Base-by-base conservation (phyloP, 1,284 basidiomycete species). In the Malassezia nana region DNA sequence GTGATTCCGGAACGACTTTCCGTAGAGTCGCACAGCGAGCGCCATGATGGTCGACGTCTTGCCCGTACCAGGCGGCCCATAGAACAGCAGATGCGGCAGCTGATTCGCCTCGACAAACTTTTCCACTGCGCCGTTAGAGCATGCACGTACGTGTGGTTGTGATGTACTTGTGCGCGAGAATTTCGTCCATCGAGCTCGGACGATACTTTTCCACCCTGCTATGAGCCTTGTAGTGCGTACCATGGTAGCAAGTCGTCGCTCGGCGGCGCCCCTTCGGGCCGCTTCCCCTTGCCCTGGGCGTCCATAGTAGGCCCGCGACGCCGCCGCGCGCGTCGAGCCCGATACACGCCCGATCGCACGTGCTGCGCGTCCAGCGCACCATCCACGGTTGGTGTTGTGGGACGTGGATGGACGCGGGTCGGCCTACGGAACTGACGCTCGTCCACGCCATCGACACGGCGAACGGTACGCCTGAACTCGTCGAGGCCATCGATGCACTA, bases 1-100 rank as follows among this genome's bases (percentile, higher is more conserved):
- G 74, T 94, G 89, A 74, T 91, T 95, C 57, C 81, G 79, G 75
- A 59, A 72, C 81, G 91, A 46, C 59, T 73, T 46, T 81, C 91
- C 91, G 71, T 95, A 98, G 77, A 98, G 87, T 62, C 86, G 82
- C 41, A 90, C 81, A 18, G 92, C 91, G 30, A 98, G 86, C 8
- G 94, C 94, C n/a, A 98, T 79, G 59, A 98, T 92, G 0, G 91
- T 98, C 0, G 89, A 91, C 2, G 92, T 98, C 77, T 98, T 98
- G 46, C 92, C 92, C 0, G 92, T 98, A 63, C 80, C 94, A 15
- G 94, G 94, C 29, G 94, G 94, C 0, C 94, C 94, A 71, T 98
- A 99, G 76, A 99, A 90, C 41, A 99, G 80, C 20, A 98, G 79
- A 76, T 99, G 94, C 0, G 94, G 94, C 24, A 99, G 76, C 45